Evolutionary conservation across 2,329 filamentous ascomycete genomes (phyloP).

Genomic region (Trichoderma sp.): DNA sequence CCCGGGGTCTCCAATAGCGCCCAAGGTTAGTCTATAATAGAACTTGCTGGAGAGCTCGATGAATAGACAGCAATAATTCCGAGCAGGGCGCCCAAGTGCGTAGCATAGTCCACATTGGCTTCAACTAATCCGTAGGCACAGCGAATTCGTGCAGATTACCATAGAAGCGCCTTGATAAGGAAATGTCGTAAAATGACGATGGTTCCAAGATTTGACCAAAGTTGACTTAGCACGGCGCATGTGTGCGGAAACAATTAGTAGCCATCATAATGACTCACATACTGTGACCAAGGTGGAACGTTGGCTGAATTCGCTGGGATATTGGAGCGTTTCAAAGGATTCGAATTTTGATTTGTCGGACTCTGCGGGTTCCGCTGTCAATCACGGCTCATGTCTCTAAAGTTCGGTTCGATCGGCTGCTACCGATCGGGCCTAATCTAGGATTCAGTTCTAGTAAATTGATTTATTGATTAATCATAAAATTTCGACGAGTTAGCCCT

Average conservation of each 20-base stretch:
- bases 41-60: not conserved
- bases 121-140: not conserved
- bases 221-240: rapidly evolving
- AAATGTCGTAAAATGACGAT: not conserved
- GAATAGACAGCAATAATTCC: not conserved
- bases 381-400: not conserved
- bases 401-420: not conserved
- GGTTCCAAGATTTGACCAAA: not conserved
- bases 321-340: not conserved
- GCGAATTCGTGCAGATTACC: not conserved
- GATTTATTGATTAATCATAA: not conserved
- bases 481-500: not conserved
- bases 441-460: not conserved
- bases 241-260: not conserved
- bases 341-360: not conserved
- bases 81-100: not conserved
- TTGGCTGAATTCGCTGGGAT: not conserved
- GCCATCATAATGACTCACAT: not conserved
- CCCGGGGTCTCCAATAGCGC: not conserved
- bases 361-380: not conserved
- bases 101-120: too few relatives aligned
- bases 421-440: not conserved
- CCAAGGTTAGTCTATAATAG: not conserved
- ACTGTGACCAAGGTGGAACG: not conserved
- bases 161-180: not conserved